phyloP scores from a whole-genome alignment of 805 yeast genomes.

The Metschnikowia bowlesiae region DNA sequence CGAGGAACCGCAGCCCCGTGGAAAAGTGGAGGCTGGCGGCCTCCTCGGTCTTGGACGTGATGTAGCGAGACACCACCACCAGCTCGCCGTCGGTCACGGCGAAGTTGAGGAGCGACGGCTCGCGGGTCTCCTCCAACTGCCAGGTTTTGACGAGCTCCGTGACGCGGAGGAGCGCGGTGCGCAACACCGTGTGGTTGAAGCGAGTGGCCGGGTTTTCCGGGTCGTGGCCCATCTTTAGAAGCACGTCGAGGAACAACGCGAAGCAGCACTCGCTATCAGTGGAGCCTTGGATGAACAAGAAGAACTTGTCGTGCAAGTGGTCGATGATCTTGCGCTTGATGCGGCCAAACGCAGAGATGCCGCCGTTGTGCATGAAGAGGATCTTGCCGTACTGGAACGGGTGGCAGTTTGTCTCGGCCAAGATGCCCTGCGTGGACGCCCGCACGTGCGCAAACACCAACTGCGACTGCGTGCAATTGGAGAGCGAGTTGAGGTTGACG shows the following conservation, averaged over 20 bases:
- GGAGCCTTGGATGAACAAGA: constrained; percentile 80
- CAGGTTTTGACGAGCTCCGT: constrained; percentile 74
- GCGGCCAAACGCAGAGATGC: constrained; percentile 63
- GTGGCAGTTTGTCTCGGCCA: constrained; percentile 94
- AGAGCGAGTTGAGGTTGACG: constrained; percentile 76
- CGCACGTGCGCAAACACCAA: constrained; percentile 93
- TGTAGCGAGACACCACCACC: constrained; percentile 82
- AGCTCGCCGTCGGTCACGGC: constrained; percentile 92
- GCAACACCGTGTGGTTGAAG: constrained; percentile 52
- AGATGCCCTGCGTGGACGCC: constrained; percentile 92
- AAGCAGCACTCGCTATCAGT: constrained; percentile 96
- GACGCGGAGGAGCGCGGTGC: constrained; percentile 68
- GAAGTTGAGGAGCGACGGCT: constrained; percentile 82
- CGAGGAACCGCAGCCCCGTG: constrained; percentile 87
- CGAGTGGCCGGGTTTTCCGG: constrained; percentile 38
- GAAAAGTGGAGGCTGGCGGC: constrained; percentile 95
- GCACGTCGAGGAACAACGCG: constrained; percentile 77
- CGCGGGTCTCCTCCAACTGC: constrained; percentile 58
- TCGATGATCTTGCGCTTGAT: constrained; percentile 71
- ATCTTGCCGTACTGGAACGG: constrained; percentile 85
- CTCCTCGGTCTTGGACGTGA: constrained; percentile 85
- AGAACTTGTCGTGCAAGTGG: constrained; percentile 75
- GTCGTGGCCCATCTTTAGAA: constrained; percentile 71
- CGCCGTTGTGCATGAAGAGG: constrained; percentile 98
- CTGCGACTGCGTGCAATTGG: constrained; percentile 80